Evolutionary conservation across 1,139 yeast genomes (phyloP), one percentile per base, ranked within the genome.

Genomic region (Pichia sp.): DNA sequence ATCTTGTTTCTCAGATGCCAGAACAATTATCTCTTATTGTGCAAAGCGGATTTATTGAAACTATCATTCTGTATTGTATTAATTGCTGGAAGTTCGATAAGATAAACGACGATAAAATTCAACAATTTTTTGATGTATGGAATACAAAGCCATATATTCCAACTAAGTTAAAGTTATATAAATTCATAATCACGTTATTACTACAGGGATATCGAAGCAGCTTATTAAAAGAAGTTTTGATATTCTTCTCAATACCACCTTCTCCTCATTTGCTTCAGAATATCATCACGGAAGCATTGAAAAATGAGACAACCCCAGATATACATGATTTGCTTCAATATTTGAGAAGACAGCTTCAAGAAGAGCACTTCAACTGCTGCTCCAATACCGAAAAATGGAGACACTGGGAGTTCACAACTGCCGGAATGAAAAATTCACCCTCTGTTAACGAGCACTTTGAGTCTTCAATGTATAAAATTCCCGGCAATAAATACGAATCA

Each of bases 21-120:
- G 44, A 56, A 1, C 52, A 52, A 7, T 53, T 63, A 6, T 54
- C 70, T 6, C 51, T 60, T 24, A n/a, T 63, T 6, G 1, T 52
- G 43, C 54, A 60, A 10, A 58, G 62, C 48, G 61, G 64, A 1
- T 47, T 65, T 14, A 56, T 73, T 27, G 79, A 75, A 52, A 64
- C 72, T 60, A 52, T 75, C 10, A 61, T 75, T 38, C 65, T 63
- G 40, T 76, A 74, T 57, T 73, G 75, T 56, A 73, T 75, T 67
- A 64, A 68, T 9, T 77, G 75, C 51, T 76, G 77, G 74, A 65
- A 61, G 44, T 69, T 61, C 50, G 49, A 52, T n/a, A 56, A 54
- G 3, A 46, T 55, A 2, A 56, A 55, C 24, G 59, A 60, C 46
- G 24, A 50, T 9, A 49, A 53, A 10, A 44, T 64, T 12, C 57